Base-by-base conservation (phyloP, 2,329 filamentous ascomycete species). In the Aspergillus sp. region DNA sequence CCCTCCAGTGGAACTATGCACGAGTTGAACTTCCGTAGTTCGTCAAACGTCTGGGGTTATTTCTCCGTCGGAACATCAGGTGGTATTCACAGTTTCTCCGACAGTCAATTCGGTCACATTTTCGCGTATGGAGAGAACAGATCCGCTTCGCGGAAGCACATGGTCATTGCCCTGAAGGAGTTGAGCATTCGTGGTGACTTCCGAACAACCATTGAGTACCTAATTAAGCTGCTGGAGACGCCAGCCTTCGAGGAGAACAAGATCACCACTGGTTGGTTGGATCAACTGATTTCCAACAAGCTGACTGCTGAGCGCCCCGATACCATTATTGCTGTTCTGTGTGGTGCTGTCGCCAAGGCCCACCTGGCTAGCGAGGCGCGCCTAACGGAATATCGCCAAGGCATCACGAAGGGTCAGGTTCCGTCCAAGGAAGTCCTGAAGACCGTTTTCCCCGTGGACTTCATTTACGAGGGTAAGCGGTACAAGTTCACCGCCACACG, bases 181-280 rank as follows among this genome's bases (percentile, higher is more conserved):
- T 79, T 99, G 79, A 99, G 93, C 81, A 99, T 99, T 82, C 95
- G 95, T 79, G 95, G 95, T 84, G 95, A 99, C 76, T 99, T 99
- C 85, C 86, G 93, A 73, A 99, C 95, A 54, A 99, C 95, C 1
- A 93, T 99, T 56, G 95, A 99, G 77, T 99, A 99, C 75, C 86
- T 99, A 64, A 98, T 99, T 79, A 99, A 99, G 84, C 86, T 99
- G 64, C 86, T 99, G 46, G 95, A 99, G 80, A 99, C 96, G 0
- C 93, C 96, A 63, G 95, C 93, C 59, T 99, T 99, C 73, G 93
- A 98, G 79, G 93, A 96, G 61, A 99, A 99, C 82, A 99, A 95
- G 65, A 99, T 99, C 75, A 97, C 95, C 37, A 99, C 95, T 17
- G 95, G 93, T 68, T 99, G 95, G 95, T 85, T 99, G 45, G 95